Percentiles rank a stretch among this genome's conserved stretches.
Conservation (phyloP, 345 rosid species). For the Brassica juncea region DNA sequence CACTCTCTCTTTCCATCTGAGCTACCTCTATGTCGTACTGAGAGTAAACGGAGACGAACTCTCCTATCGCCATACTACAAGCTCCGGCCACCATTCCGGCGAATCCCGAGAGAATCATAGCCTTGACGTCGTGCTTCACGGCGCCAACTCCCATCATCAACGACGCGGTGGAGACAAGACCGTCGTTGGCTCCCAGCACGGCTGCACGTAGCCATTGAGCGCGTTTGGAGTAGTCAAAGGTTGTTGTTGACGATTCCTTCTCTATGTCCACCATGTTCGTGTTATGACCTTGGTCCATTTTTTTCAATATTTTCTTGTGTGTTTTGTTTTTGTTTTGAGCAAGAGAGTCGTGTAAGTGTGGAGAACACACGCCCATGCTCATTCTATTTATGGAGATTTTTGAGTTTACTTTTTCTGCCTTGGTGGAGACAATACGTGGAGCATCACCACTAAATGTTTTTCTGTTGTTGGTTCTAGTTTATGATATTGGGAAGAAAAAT, state of each 20-base stretch:
- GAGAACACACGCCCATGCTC: conserved; percentile 60
- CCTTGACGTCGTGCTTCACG: conserved; percentile 73
- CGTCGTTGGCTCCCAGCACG: conserved; percentile 91
- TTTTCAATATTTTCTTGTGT: conserved; percentile 31
- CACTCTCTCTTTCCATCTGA: conserved; percentile 58
- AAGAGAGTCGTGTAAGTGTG: conserved; percentile 48
- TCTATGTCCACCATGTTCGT: conserved; percentile 44
- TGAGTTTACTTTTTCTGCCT: conserved; percentile 21
- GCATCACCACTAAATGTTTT: conserved; percentile 40
- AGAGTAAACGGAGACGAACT: conserved; percentile 86
- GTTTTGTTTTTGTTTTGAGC: neutral
- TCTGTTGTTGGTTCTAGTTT: neutral
- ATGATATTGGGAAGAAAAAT: neutral
- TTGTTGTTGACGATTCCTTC: conserved; percentile 35
- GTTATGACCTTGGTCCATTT: conserved; percentile 41
- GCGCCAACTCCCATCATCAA: conserved; percentile 95
- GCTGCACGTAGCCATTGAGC: conserved; percentile 97
- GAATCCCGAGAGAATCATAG: conserved; percentile 83
- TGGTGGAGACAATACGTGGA: conserved; percentile 48
- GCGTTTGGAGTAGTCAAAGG: conserved; percentile 72
- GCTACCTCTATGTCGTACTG: conserved; percentile 81
- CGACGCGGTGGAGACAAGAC: conserved; percentile 81
- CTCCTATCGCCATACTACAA: conserved; percentile 97
- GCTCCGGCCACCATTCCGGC: conserved; percentile 94
- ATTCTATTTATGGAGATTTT: conserved; percentile 52